Base-by-base conservation (phyloP, 1,284 basidiomycete species). In the Rhodotorula sp. region DNA sequence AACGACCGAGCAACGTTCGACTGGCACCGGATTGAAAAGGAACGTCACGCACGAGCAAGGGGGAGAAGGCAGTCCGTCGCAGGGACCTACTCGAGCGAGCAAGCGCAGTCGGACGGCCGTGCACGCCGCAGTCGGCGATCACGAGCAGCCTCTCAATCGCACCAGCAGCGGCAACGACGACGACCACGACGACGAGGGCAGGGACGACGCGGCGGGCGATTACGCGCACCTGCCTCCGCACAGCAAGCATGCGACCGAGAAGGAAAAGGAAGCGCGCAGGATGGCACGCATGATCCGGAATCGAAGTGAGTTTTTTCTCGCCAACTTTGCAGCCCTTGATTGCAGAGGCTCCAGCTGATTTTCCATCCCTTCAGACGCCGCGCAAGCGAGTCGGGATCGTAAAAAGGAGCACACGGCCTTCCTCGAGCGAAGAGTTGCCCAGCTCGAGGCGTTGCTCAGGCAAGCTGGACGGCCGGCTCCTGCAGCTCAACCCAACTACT, bases 351-450 rank as follows among this genome's bases (percentile, higher is more conserved):
- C 46, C 4, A 29, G 23, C 18, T 43, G 20, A 23, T 21, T 15
- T 72, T 31, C 29, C 47, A 7, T 49, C 21, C 72, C 58, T 26
- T 12, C 67, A 73, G 74, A 75, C 52, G 74, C 74, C 49, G 74
- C 74, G 23, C 74, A 76, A 60, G 74, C 74, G 26, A 74, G 72
- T 16, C 67, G 74, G 10, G 74, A 76, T 54, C 72, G 74, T 61
- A 76, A 76, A 57, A 76, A 76, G 65, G 74, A 73, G 48, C 74
- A 76, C 67, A 69, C 69, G 5, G 23, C 56, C 0, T 65, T 47
- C 52, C 64, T 76, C 48, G 74, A 76, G 31, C 63, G 62, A 5
- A 61, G 72, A 1, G 68, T 72, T 31, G 68, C 66, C 6, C 64
- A 72, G 31, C 72, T 76, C 64, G 75, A 76, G 56, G 47, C 63